A percentile compares a stretch with the other conserved stretches of the same genome.
These are phyloP conservation scores for Choiromyces venosus DNA, from an alignment of 495 filamentous ascomycete genomes.

Conservation along the genomic window DNA sequence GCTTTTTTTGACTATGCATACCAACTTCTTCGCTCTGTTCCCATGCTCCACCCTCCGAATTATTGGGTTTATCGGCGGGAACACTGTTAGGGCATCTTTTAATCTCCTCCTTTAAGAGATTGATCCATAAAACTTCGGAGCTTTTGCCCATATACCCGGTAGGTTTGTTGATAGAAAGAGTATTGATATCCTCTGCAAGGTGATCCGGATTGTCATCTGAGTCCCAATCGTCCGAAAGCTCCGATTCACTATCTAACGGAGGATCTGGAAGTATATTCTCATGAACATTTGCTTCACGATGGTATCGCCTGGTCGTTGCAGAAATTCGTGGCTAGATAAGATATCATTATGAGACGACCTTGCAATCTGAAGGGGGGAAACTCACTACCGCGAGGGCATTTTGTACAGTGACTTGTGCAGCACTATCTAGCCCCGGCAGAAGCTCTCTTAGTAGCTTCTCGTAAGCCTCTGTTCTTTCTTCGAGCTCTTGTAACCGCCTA, in stretches of 20 bases:
- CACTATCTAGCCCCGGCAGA: slow-evolving; percentile 12
- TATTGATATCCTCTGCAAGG: slow-evolving; percentile 22
- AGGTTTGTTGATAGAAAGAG: slow-evolving; percentile 19
- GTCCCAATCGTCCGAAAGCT: slow-evolving; percentile 9
- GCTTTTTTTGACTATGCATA: slow-evolving; percentile 7
- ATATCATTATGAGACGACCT: neutral
- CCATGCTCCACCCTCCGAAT: neutral
- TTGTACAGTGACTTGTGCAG: neutral
- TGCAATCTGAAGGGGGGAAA: neutral
- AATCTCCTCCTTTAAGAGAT: slow-evolving; percentile 9
- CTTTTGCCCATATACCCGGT: slow-evolving; percentile 20
- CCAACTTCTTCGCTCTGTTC: neutral
- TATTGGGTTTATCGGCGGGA: neutral
- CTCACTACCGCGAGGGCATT: slow-evolving; percentile 12
- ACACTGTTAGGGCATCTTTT: neutral
- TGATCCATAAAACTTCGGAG: slow-evolving; percentile 19
- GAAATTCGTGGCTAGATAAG: slow-evolving; percentile 6
- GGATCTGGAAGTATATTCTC: neutral
- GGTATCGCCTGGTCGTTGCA: neutral
- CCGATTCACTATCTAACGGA: slow-evolving; percentile 15
- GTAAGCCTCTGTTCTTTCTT: slow-evolving; percentile 10
- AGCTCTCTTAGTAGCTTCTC: slow-evolving; percentile 17
- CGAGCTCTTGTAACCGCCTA: slow-evolving; percentile 20
- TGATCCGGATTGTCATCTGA: slow-evolving; percentile 10
- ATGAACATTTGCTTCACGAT: neutral